Evolutionary conservation across 2,329 filamentous ascomycete species (phyloP).

Genomic region (Pseudogymnoascus sp.): DNA sequence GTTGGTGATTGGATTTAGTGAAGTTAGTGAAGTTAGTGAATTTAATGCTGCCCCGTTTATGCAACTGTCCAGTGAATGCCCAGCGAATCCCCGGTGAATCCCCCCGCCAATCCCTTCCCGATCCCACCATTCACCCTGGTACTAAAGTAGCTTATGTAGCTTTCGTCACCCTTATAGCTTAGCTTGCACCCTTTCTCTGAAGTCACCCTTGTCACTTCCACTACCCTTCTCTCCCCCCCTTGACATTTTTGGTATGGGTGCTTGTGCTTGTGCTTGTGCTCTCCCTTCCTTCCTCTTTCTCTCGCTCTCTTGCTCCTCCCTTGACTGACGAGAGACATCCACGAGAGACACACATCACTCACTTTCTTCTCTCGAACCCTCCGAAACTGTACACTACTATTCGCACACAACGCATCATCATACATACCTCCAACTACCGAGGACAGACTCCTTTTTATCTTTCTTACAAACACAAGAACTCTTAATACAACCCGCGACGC

Average conservation of each 20-base stretch:
- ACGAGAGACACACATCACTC: not conserved
- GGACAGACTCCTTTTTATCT: not conserved
- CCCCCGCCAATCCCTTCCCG: not conserved
- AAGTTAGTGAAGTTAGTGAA: too few relatives aligned
- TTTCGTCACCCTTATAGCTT: not conserved
- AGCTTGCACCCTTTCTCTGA: not conserved
- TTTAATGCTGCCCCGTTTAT: too few relatives aligned
- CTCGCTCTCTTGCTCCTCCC: not conserved
- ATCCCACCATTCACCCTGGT: not conserved
- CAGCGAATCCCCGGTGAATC: not conserved
- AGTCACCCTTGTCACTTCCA: not conserved
- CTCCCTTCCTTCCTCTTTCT: not conserved
- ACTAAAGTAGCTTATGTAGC: not conserved
- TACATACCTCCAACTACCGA: not conserved
- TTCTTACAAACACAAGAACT: not conserved
- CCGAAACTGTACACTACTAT: not conserved
- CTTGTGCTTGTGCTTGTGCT: not conserved
- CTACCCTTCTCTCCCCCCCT: not conserved
- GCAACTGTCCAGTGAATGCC: too few relatives aligned
- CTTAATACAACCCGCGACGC: not conserved
- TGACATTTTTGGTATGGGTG: not conserved
- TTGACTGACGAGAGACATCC: not conserved
- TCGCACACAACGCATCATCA: not conserved
- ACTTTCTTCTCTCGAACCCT: not conserved
- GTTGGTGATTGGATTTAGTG: too few relatives aligned